Evolutionary conservation across 495 filamentous ascomycete genomes (phyloP), one percentile per base, ranked within the genome.

Genomic region (Cercophora samala): DNA sequence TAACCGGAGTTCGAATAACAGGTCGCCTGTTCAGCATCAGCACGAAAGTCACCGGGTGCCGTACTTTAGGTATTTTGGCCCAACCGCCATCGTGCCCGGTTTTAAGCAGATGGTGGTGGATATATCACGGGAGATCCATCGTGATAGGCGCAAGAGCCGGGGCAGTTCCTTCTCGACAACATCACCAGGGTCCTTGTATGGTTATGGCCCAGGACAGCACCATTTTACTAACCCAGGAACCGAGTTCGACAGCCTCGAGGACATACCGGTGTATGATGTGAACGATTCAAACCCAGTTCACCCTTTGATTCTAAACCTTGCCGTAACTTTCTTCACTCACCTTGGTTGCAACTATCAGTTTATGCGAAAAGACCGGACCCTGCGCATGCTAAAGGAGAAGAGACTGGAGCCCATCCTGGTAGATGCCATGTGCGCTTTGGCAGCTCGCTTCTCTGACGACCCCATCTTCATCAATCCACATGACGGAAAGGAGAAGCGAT

Each of bases 31-130:
- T n/a, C 74, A 77, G 62, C 76, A 75, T 21, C 79, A 79, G 58
- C 78, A 62, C 76, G 88, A 80, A 80, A 89, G 79, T 58, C 80
- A 81, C 68, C 89, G 91, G 63, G 90, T 94, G 64, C 91, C 92
- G 2, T 96, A 93, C 74, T 96, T 94, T 74, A 81, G 92, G 56
- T 96, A 93, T 73, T 93, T 94, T 73, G 92, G 92, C 0, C 91
- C 91, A 1, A 96, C 92, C 2, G 92, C 92, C 65, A 96, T 96
- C 70, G 90, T 93, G 46, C 91, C 91, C 2, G 92, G 92, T n/a
- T 94, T 92, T 77, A 96, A 94, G 76, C 90, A 93, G 73, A 93
- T 94, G 89, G 89, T 95, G 62, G 91, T 92, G 59, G 89, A 91
- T 70, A 86, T 93, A 17, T 29, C 24, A 18, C 58, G 26, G 4